A percentile compares a stretch with the other conserved stretches of the same genome.
Evolutionary conservation across 805 yeast genomes (phyloP).

Genomic region (Blastobotrys peoriensis): DNA sequence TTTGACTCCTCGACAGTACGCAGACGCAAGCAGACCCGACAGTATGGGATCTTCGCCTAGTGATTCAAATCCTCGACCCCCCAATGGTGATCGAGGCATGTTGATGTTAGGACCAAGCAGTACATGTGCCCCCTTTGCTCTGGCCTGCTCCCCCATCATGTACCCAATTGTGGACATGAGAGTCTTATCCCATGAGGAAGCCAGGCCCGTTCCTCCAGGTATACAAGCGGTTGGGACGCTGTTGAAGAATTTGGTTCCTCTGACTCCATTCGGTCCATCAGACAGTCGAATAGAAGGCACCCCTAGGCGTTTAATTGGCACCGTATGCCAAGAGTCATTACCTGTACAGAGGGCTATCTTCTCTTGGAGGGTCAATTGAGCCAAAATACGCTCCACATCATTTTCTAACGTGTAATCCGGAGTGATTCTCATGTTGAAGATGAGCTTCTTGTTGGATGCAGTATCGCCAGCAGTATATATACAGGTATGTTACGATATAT

Average conservation of each 20-base stretch:
- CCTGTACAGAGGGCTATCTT: slow-evolving; percentile 35
- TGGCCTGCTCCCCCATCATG: slow-evolving; percentile 50
- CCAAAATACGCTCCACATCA: slow-evolving; percentile 16
- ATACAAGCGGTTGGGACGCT: too few species aligned
- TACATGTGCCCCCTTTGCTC: slow-evolving; percentile 44
- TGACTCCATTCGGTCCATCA: slow-evolving; percentile 28
- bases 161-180: too few species aligned
- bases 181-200: too few species aligned
- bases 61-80: slow-evolving; percentile 55
- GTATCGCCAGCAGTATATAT: neutral
- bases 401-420: too few species aligned
- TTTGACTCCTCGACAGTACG: slow-evolving; percentile 48
- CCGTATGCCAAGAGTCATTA: slow-evolving; percentile 48
- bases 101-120: slow-evolving; percentile 44
- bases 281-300: slow-evolving; percentile 44
- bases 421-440: too few species aligned
- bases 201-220: too few species aligned
- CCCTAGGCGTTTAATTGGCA: slow-evolving; percentile 34
- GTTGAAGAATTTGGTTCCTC: slow-evolving; percentile 5
- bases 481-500: neutral
- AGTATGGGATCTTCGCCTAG: slow-evolving; percentile 53
- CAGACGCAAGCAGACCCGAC: slow-evolving; percentile 41
- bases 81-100: slow-evolving; percentile 50
- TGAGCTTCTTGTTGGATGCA: too few species aligned
- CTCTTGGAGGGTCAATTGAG: slow-evolving; percentile 25